Percentiles rank a stretch among this genome's conserved stretches.
These are phyloP conservation scores for Blastocystis sp. DNA, from an alignment of 352 stramenopile species.

Conservation along the genomic window DNA sequence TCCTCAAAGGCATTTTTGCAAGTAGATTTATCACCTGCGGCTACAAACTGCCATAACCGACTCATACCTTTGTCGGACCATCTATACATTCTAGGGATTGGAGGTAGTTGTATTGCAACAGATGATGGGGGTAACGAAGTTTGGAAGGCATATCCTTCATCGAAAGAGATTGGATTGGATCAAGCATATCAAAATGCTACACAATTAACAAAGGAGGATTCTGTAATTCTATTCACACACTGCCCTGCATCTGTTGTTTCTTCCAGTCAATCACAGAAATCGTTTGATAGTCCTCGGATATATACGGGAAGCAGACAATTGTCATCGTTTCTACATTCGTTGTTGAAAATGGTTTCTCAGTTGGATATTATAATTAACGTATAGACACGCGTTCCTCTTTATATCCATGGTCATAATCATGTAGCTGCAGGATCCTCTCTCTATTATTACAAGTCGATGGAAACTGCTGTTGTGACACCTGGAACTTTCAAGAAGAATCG, in stretches of 20 bases:
- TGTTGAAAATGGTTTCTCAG: neutral
- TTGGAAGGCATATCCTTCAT: neutral
- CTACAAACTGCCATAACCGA: constrained; percentile 9
- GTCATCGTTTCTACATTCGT: neutral
- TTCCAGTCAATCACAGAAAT: neutral
- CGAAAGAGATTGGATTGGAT: neutral
- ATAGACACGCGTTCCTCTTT: constrained; percentile 1
- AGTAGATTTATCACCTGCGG: neutral
- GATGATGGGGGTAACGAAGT: neutral
- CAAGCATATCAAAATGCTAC: neutral
- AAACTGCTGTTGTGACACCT: neutral
- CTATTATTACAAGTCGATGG: neutral
- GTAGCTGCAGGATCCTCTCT: neutral
- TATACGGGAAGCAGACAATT: neutral
- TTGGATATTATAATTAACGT: neutral
- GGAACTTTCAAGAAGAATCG: neutral
- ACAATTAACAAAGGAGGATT: neutral
- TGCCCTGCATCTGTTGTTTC: neutral
- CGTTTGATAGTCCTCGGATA: neutral
- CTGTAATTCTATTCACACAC: constrained; percentile 39
- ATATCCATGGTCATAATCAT: constrained; percentile 47
- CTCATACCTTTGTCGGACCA: neutral
- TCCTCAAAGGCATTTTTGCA: neutral
- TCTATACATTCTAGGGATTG: constrained; percentile 6
- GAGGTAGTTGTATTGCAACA: constrained; percentile 11